phyloP scores from a whole-genome alignment of 345 rosid species.

The Dimocarpus longan region DNA sequence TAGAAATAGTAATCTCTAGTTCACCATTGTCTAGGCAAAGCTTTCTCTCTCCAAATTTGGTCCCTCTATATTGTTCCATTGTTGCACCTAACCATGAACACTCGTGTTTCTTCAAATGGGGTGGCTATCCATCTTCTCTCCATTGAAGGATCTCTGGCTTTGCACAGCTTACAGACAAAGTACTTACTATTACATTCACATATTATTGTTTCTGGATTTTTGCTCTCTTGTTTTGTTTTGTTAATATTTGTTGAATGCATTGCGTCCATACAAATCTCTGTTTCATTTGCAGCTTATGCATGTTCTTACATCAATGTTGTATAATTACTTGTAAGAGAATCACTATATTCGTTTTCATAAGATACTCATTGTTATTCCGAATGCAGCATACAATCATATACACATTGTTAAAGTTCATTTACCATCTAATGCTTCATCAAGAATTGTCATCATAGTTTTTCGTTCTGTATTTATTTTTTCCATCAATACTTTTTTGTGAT shows the following conservation, averaged over 20 bases:
- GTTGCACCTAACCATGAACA: slow-evolving; percentile 28
- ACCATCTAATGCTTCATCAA: not conserved
- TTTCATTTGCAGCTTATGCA: not conserved
- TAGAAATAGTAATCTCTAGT: slow-evolving; percentile 15
- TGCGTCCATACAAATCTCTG: too few species aligned
- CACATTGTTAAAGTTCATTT: not conserved
- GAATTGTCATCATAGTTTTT: not conserved
- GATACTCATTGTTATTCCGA: too few species aligned
- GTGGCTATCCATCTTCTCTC: slow-evolving; percentile 41
- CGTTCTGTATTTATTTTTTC: too few species aligned
- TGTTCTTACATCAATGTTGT: not conserved
- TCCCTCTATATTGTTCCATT: slow-evolving; percentile 18
- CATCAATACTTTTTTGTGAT: not conserved
- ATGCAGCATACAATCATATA: not conserved
- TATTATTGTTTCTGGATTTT: not conserved
- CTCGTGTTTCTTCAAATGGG: slow-evolving; percentile 32
- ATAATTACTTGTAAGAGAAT: not conserved
- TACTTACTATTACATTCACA: not conserved
- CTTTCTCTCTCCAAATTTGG: slow-evolving; percentile 3
- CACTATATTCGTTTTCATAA: not conserved
- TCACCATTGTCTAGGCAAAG: slow-evolving; percentile 27
- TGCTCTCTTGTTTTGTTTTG: not conserved
- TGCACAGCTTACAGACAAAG: slow-evolving; percentile 35
- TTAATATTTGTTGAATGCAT: not conserved
- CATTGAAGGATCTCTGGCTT: slow-evolving; percentile 47